Conservation (phyloP, 345 rosid species). For the Moringa oleifera region DNA sequence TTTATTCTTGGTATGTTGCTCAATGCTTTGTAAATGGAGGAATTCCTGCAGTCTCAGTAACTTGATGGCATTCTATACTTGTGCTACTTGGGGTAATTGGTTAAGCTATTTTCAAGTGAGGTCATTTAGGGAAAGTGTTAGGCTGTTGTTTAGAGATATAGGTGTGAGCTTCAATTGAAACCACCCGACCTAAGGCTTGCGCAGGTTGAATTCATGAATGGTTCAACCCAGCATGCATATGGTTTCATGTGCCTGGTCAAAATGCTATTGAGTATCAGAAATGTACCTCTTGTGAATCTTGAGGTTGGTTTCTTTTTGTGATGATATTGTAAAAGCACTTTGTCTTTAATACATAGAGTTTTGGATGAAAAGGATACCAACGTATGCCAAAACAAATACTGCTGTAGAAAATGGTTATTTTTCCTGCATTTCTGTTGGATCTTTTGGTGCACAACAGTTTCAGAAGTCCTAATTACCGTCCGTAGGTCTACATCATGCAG, state of each 20-base stretch:
- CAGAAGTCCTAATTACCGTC: no score
- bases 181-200: not conserved
- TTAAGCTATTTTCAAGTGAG: not conserved
- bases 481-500: no score
- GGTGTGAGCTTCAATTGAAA: not conserved
- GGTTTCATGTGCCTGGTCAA: not conserved
- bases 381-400: no score
- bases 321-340: no score
- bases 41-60: not conserved
- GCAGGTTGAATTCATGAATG: not conserved
- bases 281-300: not conserved
- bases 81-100: not conserved
- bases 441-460: no score
- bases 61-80: not conserved
- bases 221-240: not conserved
- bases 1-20: not conserved
- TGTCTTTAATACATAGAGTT: no score
- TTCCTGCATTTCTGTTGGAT: no score
- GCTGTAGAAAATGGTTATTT: no score
- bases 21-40: not conserved
- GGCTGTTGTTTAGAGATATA: no score
- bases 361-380: no score
- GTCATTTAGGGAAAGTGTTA: no score
- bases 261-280: not conserved
- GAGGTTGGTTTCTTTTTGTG: no score